Evolutionary conservation across 495 filamentous ascomycete species (phyloP).

Genomic region (Trichoderma gamsii): DNA sequence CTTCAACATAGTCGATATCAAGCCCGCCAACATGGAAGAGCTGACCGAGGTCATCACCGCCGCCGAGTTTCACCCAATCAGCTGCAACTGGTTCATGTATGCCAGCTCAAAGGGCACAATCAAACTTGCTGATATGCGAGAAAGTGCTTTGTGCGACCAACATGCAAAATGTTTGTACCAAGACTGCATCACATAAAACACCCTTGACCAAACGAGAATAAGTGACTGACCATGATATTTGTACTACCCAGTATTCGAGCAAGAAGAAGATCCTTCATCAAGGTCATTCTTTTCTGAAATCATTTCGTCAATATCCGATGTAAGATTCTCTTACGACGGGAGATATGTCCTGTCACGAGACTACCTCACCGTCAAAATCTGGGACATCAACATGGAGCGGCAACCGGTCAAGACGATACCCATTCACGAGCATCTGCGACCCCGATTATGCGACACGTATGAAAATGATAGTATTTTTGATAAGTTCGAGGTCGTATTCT

Average conservation of each 20-base stretch:
- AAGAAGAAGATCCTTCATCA: conserved; percentile 98
- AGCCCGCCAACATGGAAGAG: conserved; percentile 99
- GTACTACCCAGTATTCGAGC: conserved; percentile 73
- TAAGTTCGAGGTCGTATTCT: conserved; percentile 99
- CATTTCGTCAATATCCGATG: conserved; percentile 98
- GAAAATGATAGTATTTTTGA: conserved; percentile 99
- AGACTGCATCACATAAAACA: neutral
- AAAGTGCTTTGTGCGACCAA: conserved; percentile 91
- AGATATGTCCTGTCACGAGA: conserved; percentile 96
- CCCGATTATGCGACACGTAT: conserved; percentile 93
- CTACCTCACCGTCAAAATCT: conserved; percentile 98
- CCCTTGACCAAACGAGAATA: neutral
- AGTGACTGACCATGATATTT: neutral
- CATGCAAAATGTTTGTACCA: conserved; percentile 73
- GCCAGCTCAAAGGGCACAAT: conserved; percentile 98
- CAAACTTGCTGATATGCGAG: conserved; percentile 96
- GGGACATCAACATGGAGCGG: conserved; percentile 98
- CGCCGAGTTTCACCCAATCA: conserved; percentile 92
- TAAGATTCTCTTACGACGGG: conserved; percentile 93
- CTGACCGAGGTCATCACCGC: conserved; percentile 98
- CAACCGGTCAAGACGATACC: conserved; percentile 97
- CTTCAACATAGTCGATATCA: conserved; percentile 99
- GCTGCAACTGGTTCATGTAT: conserved; percentile 99
- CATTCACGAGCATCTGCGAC: conserved; percentile 94
- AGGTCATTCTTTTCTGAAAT: conserved; percentile 99